These are phyloP conservation scores for Raphanus raphanistrum DNA, from an alignment of 345 rosid genomes.

Conservation along the genomic window DNA sequence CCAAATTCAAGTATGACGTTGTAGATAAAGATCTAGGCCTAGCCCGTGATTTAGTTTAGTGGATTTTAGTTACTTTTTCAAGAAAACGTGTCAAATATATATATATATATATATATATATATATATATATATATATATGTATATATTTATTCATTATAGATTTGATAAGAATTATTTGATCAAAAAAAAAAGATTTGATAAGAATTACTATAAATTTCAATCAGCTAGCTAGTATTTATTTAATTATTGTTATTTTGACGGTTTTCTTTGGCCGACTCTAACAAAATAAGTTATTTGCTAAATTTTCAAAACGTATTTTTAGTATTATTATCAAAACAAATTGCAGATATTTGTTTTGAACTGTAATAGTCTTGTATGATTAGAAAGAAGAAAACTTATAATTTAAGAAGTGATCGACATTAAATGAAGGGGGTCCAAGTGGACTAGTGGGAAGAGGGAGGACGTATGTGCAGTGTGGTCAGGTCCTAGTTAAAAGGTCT, in stretches of 20 bases:
- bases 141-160: too few relatives aligned
- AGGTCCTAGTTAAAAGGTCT: conserved; percentile 1
- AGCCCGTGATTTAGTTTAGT: not conserved
- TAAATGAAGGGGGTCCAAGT: conserved; percentile 26
- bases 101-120: too few relatives aligned
- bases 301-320: too few relatives aligned
- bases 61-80: not conserved
- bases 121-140: too few relatives aligned
- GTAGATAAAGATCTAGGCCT: not conserved
- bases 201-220: too few relatives aligned
- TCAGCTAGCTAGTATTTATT: too few relatives aligned
- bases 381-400: not conserved
- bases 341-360: too few relatives aligned
- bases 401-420: conserved; percentile 8
- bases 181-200: too few relatives aligned
- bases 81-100: not conserved
- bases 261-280: not conserved
- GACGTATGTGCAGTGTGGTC: conserved; percentile 21
- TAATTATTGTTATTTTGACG: too few relatives aligned
- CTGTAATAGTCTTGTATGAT: not conserved
- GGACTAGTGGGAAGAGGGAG: conserved; percentile 24
- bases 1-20: not conserved
- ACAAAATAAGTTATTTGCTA: not conserved
- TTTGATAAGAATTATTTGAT: too few relatives aligned
- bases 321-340: too few relatives aligned